Percentiles rank a stretch among this genome's conserved stretches.
Evolutionary conservation across 164 flowering plant genomes (phyloP).

Genomic region (Stephania cephalantha): DNA sequence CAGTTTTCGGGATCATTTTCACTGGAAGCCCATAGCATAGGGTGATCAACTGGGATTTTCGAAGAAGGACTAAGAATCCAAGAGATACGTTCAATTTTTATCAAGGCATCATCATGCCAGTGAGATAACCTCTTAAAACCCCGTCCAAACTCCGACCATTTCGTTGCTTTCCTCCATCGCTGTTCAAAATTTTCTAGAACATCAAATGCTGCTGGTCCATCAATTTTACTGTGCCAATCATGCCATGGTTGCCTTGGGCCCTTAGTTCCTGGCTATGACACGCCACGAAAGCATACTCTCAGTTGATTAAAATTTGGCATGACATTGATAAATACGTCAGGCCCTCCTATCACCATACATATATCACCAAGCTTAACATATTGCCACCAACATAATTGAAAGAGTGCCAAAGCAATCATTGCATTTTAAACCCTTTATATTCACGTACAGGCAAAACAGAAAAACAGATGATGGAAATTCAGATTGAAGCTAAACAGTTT

Average conservation of each 20-base stretch:
- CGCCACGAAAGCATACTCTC: slow-evolving; percentile 2
- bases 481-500: not conserved
- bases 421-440: too few relatives aligned
- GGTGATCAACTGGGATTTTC: slow-evolving; percentile 23
- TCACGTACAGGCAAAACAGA: not conserved
- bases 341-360: not conserved
- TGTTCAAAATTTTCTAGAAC: slow-evolving; percentile 82
- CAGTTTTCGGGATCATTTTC: slow-evolving; percentile 67
- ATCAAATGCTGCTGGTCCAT: slow-evolving; percentile 87
- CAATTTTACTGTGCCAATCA: slow-evolving; percentile 71
- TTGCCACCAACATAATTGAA: not conserved
- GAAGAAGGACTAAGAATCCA: slow-evolving; percentile 71
- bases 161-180: slow-evolving; percentile 70
- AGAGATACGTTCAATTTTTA: slow-evolving; percentile 75
- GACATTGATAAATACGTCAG: not conserved
- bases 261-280: slow-evolving; percentile 43
- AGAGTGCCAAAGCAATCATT: not conserved
- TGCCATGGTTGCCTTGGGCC: slow-evolving; percentile 95
- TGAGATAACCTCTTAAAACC: slow-evolving; percentile 35
- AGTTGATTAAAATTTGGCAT: slow-evolving; percentile 6
- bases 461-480: not conserved
- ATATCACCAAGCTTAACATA: not conserved
- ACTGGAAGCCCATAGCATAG: slow-evolving; percentile 37
- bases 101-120: slow-evolving; percentile 68
- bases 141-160: slow-evolving; percentile 53